phyloP scores from a whole-genome alignment of 371 early-diverging fungal species.

The Apophysomyces sp. region DNA sequence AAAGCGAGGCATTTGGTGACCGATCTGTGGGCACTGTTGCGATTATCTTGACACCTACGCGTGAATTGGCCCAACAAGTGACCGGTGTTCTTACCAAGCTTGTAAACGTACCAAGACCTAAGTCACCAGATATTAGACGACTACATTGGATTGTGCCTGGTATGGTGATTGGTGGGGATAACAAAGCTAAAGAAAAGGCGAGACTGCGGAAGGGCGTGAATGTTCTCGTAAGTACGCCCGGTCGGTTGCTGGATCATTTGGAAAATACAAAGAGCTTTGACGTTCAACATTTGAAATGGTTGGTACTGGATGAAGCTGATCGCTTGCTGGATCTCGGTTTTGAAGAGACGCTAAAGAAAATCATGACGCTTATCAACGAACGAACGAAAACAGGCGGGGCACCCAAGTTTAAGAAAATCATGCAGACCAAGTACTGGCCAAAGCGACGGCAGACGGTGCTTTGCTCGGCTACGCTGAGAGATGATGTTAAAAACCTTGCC shows the following conservation, averaged over 20 bases:
- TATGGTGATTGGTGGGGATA: constrained; percentile 90
- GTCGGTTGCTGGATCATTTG: constrained; percentile 95
- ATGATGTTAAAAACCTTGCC: constrained; percentile 82
- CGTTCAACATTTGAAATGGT: constrained; percentile 76
- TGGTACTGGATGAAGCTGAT: constrained; percentile 99
- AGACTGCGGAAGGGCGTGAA: constrained; percentile 91
- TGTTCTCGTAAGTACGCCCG: constrained; percentile 97
- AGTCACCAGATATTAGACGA: constrained; percentile 51
- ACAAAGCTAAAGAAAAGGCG: constrained; percentile 90
- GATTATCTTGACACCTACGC: constrained; percentile 93
- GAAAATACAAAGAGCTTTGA: constrained; percentile 83
- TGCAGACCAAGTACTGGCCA: constrained; percentile 56
- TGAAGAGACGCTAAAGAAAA: constrained; percentile 89
- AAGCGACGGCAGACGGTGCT: constrained; percentile 79
- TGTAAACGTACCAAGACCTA: constrained; percentile 58
- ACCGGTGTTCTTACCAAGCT: constrained; percentile 70
- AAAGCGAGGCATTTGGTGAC: constrained; percentile 33
- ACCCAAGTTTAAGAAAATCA: constrained; percentile 15
- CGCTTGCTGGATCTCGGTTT: constrained; percentile 96
- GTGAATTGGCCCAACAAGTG: constrained; percentile 98
- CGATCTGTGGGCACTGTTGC: constrained; percentile 72
- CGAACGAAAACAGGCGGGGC: constrained; percentile 19
- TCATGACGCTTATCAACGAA: constrained; percentile 68
- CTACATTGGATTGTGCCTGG: constrained; percentile 95
- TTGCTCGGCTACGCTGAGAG: constrained; percentile 91